A percentile compares a stretch with the other conserved stretches of the same genome.
Evolutionary conservation across 768 basidiomycete genomes (phyloP).

Genomic region (Paxillus ammoniavirescens): DNA sequence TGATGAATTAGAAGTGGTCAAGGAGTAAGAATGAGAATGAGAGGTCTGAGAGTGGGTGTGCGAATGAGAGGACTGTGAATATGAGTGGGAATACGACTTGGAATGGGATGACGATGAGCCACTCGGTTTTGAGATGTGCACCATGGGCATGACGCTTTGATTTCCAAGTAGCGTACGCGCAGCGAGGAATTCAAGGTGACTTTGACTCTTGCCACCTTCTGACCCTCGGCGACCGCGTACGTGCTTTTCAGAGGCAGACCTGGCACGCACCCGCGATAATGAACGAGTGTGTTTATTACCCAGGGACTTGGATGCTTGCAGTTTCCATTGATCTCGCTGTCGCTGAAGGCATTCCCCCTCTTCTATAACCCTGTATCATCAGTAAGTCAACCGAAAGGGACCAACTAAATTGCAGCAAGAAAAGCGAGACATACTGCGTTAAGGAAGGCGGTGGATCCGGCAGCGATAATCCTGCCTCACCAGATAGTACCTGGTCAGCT

Average conservation of each 20-base stretch:
- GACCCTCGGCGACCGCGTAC: constrained; percentile 14
- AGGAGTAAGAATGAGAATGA: constrained; percentile 40
- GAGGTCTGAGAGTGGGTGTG: constrained; percentile 24
- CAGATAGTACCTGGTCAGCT: neutral
- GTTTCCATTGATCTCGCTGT: constrained; percentile 67
- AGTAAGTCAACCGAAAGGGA: neutral
- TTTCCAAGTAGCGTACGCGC: constrained; percentile 66
- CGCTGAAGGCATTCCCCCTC: constrained; percentile 60
- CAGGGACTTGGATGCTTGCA: constrained; percentile 59
- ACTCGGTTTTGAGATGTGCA: constrained; percentile 22
- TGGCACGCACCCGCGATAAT: constrained; percentile 56
- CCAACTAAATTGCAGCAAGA: neutral
- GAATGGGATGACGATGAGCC: constrained; percentile 18
- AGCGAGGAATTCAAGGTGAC: constrained; percentile 56
- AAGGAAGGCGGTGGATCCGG: constrained; percentile 63
- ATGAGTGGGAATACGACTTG: constrained; percentile 28
- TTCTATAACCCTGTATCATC: constrained; percentile 54
- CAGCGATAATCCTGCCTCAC: constrained; percentile 51
- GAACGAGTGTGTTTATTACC: constrained; percentile 63
- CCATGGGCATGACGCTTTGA: constrained; percentile 52
- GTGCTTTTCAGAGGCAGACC: constrained; percentile 25
- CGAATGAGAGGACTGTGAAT: constrained; percentile 21
- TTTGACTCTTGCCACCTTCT: constrained; percentile 20
- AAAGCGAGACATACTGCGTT: constrained; percentile 33
- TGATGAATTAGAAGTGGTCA: constrained; percentile 32